Conservation (phyloP, 2,329 filamentous ascomycete species). For the Rhytidhysteron rufulum region DNA sequence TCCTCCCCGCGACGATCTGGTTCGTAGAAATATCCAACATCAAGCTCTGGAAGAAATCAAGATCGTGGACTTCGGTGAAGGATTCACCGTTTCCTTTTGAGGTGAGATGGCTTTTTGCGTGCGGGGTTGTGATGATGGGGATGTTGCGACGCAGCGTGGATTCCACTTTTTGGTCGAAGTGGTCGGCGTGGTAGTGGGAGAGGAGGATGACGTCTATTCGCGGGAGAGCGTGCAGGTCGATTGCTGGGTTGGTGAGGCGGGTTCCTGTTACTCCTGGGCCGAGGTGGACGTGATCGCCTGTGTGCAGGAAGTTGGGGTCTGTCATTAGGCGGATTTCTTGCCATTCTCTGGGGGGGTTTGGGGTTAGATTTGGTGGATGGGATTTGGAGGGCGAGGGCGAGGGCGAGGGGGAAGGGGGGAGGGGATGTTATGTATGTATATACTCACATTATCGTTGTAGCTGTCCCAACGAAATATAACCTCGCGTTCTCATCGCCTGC, state of each 20-base stretch:
- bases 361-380: neutral
- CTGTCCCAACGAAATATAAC: slow-evolving; percentile 55
- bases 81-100: slow-evolving; percentile 42
- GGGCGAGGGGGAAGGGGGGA: neutral
- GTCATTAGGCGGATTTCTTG: slow-evolving; percentile 52
- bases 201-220: slow-evolving; percentile 58
- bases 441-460: slow-evolving; percentile 48
- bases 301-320: slow-evolving; percentile 62
- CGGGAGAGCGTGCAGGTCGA: slow-evolving; percentile 58
- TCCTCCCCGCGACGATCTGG: slow-evolving; percentile 11
- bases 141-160: slow-evolving; percentile 49
- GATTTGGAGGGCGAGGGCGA: slow-evolving; percentile 2
- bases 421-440: neutral
- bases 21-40: slow-evolving; percentile 40
- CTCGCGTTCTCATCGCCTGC: slow-evolving; percentile 38
- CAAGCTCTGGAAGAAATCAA: slow-evolving; percentile 55
- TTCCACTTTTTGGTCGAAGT: slow-evolving; percentile 55
- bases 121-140: slow-evolving; percentile 61
- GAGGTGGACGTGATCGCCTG: slow-evolving; percentile 63
- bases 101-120: slow-evolving; percentile 54
- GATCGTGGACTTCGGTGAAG: slow-evolving; percentile 52
- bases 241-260: slow-evolving; percentile 55
- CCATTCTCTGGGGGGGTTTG: slow-evolving; percentile 38
- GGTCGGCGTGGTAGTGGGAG: slow-evolving; percentile 62
- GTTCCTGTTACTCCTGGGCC: slow-evolving; percentile 58